Evolutionary conservation across 2,329 filamentous ascomycete species (phyloP).

Genomic region (Chaetomiaceae sp.): DNA sequence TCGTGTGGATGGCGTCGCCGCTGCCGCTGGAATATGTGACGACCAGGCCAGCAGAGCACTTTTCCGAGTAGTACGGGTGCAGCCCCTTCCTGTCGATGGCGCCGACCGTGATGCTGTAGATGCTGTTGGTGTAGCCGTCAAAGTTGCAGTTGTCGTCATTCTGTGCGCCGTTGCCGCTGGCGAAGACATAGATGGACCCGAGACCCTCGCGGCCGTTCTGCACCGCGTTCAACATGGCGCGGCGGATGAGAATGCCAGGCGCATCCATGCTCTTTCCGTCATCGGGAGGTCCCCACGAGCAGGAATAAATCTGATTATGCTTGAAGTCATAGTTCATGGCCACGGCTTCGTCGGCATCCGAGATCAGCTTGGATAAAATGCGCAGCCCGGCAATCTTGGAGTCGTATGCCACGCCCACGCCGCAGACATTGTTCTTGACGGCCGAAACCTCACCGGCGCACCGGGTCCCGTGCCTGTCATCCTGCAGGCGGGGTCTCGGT

Average conservation of each 20-base stretch:
- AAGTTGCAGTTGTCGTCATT: constrained; percentile 97
- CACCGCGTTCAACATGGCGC: constrained; percentile 86
- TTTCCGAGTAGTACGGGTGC: constrained; percentile 96
- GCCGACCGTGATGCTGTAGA: constrained; percentile 96
- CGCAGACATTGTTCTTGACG: constrained; percentile 87
- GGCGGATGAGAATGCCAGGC: constrained; percentile 80
- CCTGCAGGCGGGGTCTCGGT: constrained; percentile 74
- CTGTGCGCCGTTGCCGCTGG: constrained; percentile 85
- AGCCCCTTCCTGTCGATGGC: constrained; percentile 80
- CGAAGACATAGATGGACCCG: constrained; percentile 94
- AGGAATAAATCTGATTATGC: constrained; percentile 95
- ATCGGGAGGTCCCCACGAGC: constrained; percentile 95
- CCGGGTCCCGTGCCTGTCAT: constrained; percentile 87
- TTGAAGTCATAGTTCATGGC: constrained; percentile 91
- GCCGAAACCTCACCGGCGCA: constrained; percentile 94
- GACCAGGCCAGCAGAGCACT: constrained; percentile 90
- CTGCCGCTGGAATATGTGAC: constrained; percentile 95
- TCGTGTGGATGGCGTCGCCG: constrained; percentile 89
- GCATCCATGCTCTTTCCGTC: constrained; percentile 93
- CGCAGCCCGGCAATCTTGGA: constrained; percentile 86
- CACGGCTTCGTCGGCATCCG: constrained; percentile 85
- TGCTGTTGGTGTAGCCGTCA: constrained; percentile 98
- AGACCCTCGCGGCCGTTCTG: constrained; percentile 79
- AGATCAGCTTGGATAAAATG: constrained; percentile 86
- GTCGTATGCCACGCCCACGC: constrained; percentile 92